A percentile compares a stretch with the other conserved stretches of the same genome.
Conservation (phyloP, 768 basidiomycete species). For the Lanmaoa rubissima region DNA sequence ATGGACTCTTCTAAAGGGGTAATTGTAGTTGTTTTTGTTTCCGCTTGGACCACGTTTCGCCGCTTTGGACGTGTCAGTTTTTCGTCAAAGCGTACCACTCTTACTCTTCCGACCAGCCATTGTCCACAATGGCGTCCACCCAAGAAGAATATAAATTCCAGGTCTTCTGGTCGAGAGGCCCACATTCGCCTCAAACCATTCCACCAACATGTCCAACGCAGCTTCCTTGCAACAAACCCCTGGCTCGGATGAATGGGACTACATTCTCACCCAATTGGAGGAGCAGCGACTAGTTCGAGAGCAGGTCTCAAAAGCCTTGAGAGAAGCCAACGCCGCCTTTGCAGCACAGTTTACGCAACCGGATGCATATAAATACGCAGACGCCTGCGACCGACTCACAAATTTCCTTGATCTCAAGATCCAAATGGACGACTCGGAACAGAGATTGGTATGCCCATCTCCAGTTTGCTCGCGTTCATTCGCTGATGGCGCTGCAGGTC, state of each 20-base stretch:
- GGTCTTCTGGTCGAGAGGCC: not conserved
- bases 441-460: constrained; percentile 9
- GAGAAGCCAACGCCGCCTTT: constrained; percentile 14
- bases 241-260: not conserved
- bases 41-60: constrained; percentile 6
- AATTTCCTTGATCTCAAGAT: constrained; percentile 8
- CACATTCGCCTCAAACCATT: not conserved
- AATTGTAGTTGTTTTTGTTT: constrained; percentile 1
- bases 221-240: not conserved
- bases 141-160: constrained; percentile 10
- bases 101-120: not conserved
- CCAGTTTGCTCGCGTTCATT: not conserved
- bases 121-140: constrained; percentile 4
- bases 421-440: constrained; percentile 4
- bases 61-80: not conserved
- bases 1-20: not conserved
- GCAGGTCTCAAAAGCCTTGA: constrained; percentile 3
- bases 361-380: constrained; percentile 5
- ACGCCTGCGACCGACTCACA: constrained; percentile 10
- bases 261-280: not conserved
- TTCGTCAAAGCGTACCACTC: not conserved
- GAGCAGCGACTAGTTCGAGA: not conserved
- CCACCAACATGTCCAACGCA: constrained; percentile 6
- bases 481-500: constrained; percentile 11
- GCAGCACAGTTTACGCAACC: constrained; percentile 15